Conservation (phyloP, 2,329 filamentous ascomycete species). For the Microcyclospora tardicrescens region DNA sequence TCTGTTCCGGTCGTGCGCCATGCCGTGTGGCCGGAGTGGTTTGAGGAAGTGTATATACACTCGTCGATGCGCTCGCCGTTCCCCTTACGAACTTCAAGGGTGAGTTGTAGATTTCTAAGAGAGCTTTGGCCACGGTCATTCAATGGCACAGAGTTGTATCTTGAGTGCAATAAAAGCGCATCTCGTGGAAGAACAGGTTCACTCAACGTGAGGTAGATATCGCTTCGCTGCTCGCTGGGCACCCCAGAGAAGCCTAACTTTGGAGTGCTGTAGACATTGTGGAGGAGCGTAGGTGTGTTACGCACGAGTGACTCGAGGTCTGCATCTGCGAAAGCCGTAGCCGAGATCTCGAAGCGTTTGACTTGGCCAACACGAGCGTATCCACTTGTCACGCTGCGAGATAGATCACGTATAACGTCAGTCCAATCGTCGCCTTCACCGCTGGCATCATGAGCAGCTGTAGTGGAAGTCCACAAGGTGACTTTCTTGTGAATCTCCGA, state of each 20-base stretch:
- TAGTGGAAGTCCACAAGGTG: conserved; percentile 59
- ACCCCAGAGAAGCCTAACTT: conserved; percentile 92
- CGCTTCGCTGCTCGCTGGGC: conserved; percentile 74
- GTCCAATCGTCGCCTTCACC: conserved; percentile 56
- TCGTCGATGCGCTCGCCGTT: conserved; percentile 72
- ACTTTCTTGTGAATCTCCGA: conserved; percentile 28
- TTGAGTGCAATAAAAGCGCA: conserved; percentile 51
- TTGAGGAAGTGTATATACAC: conserved; percentile 79
- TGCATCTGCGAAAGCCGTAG: conserved; percentile 63
- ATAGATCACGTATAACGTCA: conserved; percentile 57
- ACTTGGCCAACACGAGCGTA: conserved; percentile 42
- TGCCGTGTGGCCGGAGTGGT: conserved; percentile 62
- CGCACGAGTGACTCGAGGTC: conserved; percentile 74
- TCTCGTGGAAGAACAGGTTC: conserved; percentile 63
- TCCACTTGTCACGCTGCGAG: conserved; percentile 58
- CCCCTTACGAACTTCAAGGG: conserved; percentile 70
- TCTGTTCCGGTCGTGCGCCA: conserved; percentile 79
- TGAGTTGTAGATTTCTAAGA: conserved; percentile 70
- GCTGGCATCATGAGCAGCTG: conserved; percentile 41
- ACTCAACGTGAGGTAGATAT: conserved; percentile 83
- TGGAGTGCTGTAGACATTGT: conserved; percentile 65
- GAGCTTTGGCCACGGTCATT: conserved; percentile 43
- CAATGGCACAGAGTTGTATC: conserved; percentile 68
- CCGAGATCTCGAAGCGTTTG: conserved; percentile 65
- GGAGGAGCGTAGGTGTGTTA: conserved; percentile 74